Evolutionary conservation across 1,284 basidiomycete species (phyloP).

Genomic region (Prillingera fragicola): DNA sequence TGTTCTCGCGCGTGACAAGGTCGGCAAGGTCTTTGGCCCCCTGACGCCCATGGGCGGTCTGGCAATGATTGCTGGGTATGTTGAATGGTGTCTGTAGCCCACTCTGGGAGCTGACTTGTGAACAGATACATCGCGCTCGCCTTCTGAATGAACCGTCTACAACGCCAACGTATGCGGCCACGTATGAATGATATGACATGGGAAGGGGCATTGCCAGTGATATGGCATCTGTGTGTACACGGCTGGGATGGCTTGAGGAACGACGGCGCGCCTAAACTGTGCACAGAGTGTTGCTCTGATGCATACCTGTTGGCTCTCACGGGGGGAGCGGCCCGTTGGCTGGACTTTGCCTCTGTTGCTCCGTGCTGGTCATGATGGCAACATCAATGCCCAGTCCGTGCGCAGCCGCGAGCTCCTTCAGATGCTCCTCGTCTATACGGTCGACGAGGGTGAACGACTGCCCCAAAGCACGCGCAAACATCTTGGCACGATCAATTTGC

Average conservation of each 20-base stretch:
- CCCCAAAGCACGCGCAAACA: constrained; percentile 32
- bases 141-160: too few species aligned
- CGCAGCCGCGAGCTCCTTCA: constrained; percentile 22
- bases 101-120: background rate
- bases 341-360: too few species aligned
- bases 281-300: too few species aligned
- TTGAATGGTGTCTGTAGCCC: constrained; percentile 3
- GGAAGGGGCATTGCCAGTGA: too few species aligned
- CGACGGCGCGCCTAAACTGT: too few species aligned
- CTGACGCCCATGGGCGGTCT: constrained; percentile 69
- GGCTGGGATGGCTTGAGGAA: too few species aligned
- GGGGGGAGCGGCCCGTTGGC: too few species aligned
- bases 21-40: constrained; percentile 61
- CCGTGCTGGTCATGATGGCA: too few species aligned
- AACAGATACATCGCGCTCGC: constrained; percentile 23
- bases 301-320: too few species aligned
- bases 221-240: too few species aligned
- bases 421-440: constrained; percentile 20
- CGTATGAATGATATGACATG: too few species aligned
- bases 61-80: constrained; percentile 72
- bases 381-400: constrained; percentile 15
- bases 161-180: too few species aligned
- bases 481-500: constrained; percentile 38
- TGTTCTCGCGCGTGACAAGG: constrained; percentile 57
- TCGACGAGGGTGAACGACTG: constrained; percentile 19